Base-by-base conservation (phyloP, 495 filamentous ascomycete species). In the Tuber microsphaerosporum region DNA sequence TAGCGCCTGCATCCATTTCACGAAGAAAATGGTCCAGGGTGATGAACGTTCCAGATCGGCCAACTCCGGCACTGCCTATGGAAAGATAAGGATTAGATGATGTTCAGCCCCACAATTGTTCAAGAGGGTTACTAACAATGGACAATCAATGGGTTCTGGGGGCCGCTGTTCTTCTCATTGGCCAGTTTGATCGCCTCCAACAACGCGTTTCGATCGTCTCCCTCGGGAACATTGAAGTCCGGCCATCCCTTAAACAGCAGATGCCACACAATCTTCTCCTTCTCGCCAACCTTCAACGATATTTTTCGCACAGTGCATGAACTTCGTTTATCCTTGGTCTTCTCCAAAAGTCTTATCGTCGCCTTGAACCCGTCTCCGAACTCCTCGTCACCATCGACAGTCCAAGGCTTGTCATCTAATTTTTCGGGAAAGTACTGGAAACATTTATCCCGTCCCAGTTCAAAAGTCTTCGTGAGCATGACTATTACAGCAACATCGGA, bases 41-140 rank as follows among this genome's bases (percentile, higher is more conserved):
- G 77, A 99, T 95, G 82, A 98, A 99, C 0, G 95, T 98, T 71
- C 95, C 95, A 26, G 91, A 94, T 72, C 95, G 90, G 37, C 95
- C 95, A 17, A 99, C 96, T 51, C 95, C 95, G 37, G 95, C 95
- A 79, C 81, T 83, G 70, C 81, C 78, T 80, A 51, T 68, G 70
- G 51, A 76, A 75, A 70, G 34, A 42, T 56, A 74, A 44, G n/a
- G 46, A 34, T 81, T 74, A 81, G 76, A 39, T 31, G 20, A 41
- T 79, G 51, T 56, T n/a, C 68, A 46, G 61, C 61, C 56, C 20
- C 46, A 10, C 41, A 70, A 51, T 74, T 42, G 43, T 26, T 41
- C 16, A 46, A 69, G 51, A 81, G 48, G 41, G 42, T 37, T 70
- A 56, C 81, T 79, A 48, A 82, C 81, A 82, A 83, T 98, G 95